These are phyloP conservation scores for Yarrowia hollandica DNA, from an alignment of 805 yeast species.

Conservation along the genomic window DNA sequence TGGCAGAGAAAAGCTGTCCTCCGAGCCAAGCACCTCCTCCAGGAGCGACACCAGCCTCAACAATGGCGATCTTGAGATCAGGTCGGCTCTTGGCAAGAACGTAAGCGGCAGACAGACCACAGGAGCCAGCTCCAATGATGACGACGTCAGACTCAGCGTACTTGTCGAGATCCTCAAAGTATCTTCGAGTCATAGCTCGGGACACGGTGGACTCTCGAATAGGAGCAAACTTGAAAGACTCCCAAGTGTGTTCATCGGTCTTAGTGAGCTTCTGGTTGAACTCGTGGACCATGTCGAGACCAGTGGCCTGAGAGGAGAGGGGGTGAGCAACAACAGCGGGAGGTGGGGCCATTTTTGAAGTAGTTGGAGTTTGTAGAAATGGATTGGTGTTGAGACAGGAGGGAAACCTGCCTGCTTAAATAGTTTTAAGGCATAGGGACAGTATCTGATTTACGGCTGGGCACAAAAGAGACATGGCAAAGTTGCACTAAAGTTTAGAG, in stretches of 20 bases:
- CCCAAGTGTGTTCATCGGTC: conserved; percentile 53
- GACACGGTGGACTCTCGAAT: conserved; percentile 78
- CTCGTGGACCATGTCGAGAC: conserved; percentile 21
- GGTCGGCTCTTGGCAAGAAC: conserved; percentile 72
- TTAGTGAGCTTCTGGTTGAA: conserved; percentile 27
- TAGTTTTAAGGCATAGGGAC: not conserved
- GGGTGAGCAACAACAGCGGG: conserved; percentile 24
- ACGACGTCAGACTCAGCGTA: conserved; percentile 74
- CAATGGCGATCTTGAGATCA: conserved; percentile 68
- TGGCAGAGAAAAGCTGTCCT: conserved; percentile 74
- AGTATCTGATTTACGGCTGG: conserved; percentile 19
- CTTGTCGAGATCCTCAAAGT: conserved; percentile 70
- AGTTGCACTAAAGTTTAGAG: conserved; percentile 4
- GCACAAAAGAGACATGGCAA: not conserved
- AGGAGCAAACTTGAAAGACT: conserved; percentile 64
- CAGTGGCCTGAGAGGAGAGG: conserved; percentile 15
- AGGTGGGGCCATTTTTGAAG: not conserved
- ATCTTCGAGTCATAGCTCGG: conserved; percentile 75
- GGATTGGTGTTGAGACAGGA: not conserved
- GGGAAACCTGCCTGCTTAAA: not conserved
- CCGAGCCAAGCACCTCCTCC: conserved; percentile 83
- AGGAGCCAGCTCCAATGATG: conserved; percentile 76
- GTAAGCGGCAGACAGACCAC: conserved; percentile 76
- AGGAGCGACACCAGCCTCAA: conserved; percentile 73
- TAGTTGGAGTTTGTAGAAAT: not conserved